phyloP scores from a whole-genome alignment of 176 grass and related monocot genomes.

The Paspalum notatum region DNA sequence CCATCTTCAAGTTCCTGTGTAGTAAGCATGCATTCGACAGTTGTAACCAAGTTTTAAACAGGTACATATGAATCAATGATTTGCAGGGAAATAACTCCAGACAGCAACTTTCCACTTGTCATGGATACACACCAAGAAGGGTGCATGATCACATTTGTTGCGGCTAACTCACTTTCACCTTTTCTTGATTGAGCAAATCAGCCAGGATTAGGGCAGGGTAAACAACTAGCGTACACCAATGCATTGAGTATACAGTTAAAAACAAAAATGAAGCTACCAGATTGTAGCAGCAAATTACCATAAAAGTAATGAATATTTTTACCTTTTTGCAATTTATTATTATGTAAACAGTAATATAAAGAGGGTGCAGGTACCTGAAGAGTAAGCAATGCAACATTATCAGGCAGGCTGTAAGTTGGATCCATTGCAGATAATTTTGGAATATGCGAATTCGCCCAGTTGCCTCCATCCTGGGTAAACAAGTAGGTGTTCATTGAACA shows the following conservation, averaged over 20 bases:
- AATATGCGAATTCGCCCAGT: constrained; percentile 79
- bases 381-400: constrained; percentile 92
- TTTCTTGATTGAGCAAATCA: constrained; percentile 21
- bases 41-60: constrained; percentile 3
- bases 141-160: neutral
- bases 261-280: neutral
- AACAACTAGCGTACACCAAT: neutral
- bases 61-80: neutral
- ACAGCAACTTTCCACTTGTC: neutral
- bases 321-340: neutral
- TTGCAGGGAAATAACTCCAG: neutral
- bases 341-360: neutral
- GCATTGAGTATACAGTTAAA: constrained; percentile 13
- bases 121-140: neutral
- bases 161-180: neutral
- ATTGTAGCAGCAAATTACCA: neutral
- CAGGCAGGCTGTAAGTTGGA: constrained; percentile 85
- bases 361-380: constrained; percentile 63
- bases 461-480: constrained; percentile 71
- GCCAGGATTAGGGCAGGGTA: neutral
- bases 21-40: constrained; percentile 27
- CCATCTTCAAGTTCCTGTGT: constrained; percentile 81
- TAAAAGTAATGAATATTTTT: neutral
- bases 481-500: constrained; percentile 22
- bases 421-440: constrained; percentile 81